Base-by-base conservation (phyloP, 1,139 yeast genomes). In the Pneumocystis sp. region DNA sequence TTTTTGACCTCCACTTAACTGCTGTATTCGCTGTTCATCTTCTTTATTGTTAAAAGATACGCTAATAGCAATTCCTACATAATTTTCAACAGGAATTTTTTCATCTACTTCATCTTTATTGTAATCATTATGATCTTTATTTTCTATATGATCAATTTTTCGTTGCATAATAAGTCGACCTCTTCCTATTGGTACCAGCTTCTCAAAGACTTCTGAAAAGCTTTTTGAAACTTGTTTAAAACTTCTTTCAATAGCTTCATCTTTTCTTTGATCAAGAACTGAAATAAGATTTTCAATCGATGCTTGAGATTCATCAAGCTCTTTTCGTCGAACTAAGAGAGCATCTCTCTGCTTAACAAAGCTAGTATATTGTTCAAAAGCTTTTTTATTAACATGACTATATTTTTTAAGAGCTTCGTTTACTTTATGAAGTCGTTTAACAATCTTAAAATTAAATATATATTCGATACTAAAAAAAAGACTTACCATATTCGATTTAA, bases 1-100 rank as follows among this genome's bases (percentile, higher is more conserved):
- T 73, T 93, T 93, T 73, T 93, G 98, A 6, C 98, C 98, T 59
- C 98, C 98, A 0, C 96, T 89, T 42, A 93, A 79, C 73, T 91
- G 97, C 74, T 90, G 96, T 65, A 91, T 87, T 69, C 89, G 81
- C 70, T 87, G 89, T 71, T 90, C 97, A 73, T 90, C 89, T 61
- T 82, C 82, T 71, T 85, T 87, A 19, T 96, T 86, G 73, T 90
- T 93, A 79, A 93, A 93, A 0, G 97, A 89, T 1, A 91, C 97
- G 7, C 87, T 81, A 67, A 93, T 89, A 0, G 96, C 83, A 3
- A 93, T 90, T 25, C 97, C 97, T 15, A 81, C 79, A 72, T 87
- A 89, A 67, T 83, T 82, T 34, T 86, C 86, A n/a, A 83, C 79
- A 1, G 73, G 72, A 0, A 68, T 68, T 42, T 63, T 63, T 42